These are phyloP conservation scores for Mediolabrus comicus DNA, from an alignment of 108 stramenopile species.

Conservation along the genomic window DNA sequence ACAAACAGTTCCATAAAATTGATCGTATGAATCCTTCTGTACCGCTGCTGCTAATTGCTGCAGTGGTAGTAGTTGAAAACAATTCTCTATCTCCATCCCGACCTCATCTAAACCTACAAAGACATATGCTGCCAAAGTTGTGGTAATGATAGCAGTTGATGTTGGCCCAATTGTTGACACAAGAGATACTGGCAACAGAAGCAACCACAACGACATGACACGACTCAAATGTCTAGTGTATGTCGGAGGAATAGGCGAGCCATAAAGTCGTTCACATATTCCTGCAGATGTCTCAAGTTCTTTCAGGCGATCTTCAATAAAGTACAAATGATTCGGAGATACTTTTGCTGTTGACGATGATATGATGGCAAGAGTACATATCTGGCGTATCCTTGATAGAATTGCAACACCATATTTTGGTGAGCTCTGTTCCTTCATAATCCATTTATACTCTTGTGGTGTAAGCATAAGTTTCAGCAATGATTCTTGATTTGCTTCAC, in stretches of 20 bases:
- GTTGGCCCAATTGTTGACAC: conserved; percentile 5
- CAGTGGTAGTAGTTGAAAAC: conserved; percentile 38
- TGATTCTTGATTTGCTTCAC: neutral
- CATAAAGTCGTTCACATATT: conserved; percentile 28
- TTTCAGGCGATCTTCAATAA: conserved; percentile 31
- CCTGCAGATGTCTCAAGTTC: conserved; percentile 28
- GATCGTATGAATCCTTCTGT: conserved; percentile 25
- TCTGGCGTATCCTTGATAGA: conserved; percentile 17
- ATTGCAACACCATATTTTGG: conserved; percentile 13
- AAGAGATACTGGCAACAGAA: conserved; percentile 23
- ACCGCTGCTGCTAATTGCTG: conserved; percentile 33
- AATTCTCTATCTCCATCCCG: conserved; percentile 46
- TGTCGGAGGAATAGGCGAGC: conserved; percentile 39
- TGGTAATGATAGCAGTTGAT: neutral
- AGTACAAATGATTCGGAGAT: neutral
- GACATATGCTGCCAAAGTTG: conserved; percentile 29
- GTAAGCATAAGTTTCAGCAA: conserved; percentile 10
- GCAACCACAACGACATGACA: conserved; percentile 27
- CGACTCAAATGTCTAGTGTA: conserved; percentile 46
- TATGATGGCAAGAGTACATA: conserved; percentile 6
- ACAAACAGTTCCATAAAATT: conserved; percentile 10
- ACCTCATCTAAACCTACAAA: conserved; percentile 49
- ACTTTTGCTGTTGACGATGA: neutral
- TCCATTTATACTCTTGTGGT: conserved; percentile 3
- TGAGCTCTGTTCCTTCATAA: neutral